Percentiles rank a stretch among this genome's conserved stretches.
Evolutionary conservation across 192 early-diverging fungal genomes (phyloP).

Genomic region (Coemansia sp.): DNA sequence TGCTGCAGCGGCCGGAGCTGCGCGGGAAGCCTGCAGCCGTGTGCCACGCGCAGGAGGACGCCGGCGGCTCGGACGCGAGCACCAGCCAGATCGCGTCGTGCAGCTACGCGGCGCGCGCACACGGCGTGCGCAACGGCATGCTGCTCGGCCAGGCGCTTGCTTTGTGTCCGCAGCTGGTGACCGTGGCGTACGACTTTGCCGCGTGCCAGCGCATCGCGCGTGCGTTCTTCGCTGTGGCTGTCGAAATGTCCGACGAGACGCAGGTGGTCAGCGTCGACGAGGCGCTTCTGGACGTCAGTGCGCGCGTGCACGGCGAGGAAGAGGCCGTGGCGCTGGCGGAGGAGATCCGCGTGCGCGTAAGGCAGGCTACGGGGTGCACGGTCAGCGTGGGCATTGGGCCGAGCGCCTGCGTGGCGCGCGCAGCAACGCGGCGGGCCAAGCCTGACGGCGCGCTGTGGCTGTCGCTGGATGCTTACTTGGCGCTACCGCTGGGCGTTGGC

Average conservation of each 20-base stretch:
- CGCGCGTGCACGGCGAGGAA: conserved; percentile 16
- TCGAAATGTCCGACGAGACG: conserved; percentile 61
- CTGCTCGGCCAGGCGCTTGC: conserved; percentile 65
- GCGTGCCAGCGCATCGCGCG: conserved; percentile 61
- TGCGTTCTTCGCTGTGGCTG: conserved; percentile 66
- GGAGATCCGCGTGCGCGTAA: conserved; percentile 54
- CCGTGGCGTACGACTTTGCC: conserved; percentile 78
- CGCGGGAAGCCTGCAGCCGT: conserved; percentile 66
- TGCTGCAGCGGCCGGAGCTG: conserved; percentile 67
- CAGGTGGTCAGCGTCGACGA: conserved; percentile 88
- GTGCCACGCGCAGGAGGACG: conserved; percentile 55
- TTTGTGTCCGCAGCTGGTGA: conserved; percentile 60
- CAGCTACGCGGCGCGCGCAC: conserved; percentile 80
- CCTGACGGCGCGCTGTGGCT: conserved; percentile 58
- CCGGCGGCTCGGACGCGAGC: not conserved
- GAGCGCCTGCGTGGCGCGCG: conserved; percentile 70
- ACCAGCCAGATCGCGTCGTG: conserved; percentile 76
- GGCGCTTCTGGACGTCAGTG: conserved; percentile 70
- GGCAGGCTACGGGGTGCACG: conserved; percentile 56
- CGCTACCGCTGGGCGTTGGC: conserved; percentile 12
- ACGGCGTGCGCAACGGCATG: conserved; percentile 80
- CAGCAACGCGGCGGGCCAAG: conserved; percentile 73
- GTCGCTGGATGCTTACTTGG: conserved; percentile 6
- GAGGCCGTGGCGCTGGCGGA: conserved; percentile 45
- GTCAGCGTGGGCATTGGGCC: conserved; percentile 75